Evolutionary conservation across 2,329 filamentous ascomycete genomes (phyloP), one percentile per base, ranked within the genome.

Genomic region (Fusarium hainanense): DNA sequence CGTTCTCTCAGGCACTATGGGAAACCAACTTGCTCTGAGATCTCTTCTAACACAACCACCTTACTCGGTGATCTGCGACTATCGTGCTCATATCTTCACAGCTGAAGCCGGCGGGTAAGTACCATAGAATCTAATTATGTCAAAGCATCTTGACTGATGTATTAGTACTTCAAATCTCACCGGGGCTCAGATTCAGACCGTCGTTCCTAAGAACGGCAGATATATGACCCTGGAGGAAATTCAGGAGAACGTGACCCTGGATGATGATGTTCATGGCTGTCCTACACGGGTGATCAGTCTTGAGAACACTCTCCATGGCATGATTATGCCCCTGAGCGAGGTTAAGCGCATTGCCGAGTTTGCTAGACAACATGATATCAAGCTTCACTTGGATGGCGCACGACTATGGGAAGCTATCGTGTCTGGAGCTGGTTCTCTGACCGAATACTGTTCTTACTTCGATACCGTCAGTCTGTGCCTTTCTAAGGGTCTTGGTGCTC

Each of bases 1-100:
- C 56, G 93, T 97, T 58, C 85, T 97, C 63, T 96, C 93, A 0
- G 95, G 95, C 6, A 97, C 94, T 7, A 97, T 97, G 94, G 94
- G 93, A 42, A 98, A 98, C 81, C 94, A 97, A 78, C 84, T 98
- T 20, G 90, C 92, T 1, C 85, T 97, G 43, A 89, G 94, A 41
- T 87, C 92, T 3, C 91, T 96, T 63, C 85, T 98, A 16, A 87
- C 84, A 1, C 91, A 93, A 64, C 94, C 94, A 16, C 95, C 95
- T 0, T 89, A 97, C 77, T 87, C 88, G 10, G 88, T 98, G 7
- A 82, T 98, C 11, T 93, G 92, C 72, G 94, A 98, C 77, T 84
- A 90, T 68, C 87, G 93, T 34, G 88, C 89, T 7, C 95, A 98
- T 77, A 92, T 98, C 61, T 83, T 93, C 60, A 84, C 89, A 42